Percentiles rank a stretch among this genome's conserved stretches.
Evolutionary conservation across 306 rosid genomes (phyloP).

Genomic region (Prunus mongolica): DNA sequence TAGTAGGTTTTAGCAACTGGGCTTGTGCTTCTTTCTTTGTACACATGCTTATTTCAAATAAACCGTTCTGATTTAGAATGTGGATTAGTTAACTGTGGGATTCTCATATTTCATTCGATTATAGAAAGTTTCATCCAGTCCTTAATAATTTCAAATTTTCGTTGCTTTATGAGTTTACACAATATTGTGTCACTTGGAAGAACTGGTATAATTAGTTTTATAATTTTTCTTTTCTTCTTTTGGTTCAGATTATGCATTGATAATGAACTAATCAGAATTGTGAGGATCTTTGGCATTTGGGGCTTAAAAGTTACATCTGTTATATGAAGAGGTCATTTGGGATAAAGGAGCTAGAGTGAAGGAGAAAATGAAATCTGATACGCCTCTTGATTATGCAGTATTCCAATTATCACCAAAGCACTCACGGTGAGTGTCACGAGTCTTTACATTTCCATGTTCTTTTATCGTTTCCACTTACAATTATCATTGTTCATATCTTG

Average conservation of each 20-base stretch:
- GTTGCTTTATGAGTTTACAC: constrained; percentile 6
- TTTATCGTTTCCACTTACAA: constrained; percentile 8
- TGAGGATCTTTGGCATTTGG: constrained; percentile 17
- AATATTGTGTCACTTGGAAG: constrained; percentile 18
- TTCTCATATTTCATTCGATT: constrained; percentile 18
- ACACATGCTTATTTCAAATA: constrained; percentile 10
- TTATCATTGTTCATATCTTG: constrained; percentile 9
- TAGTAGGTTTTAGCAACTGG: constrained; percentile 38
- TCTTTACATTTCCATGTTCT: constrained; percentile 13
- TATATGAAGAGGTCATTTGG: constrained; percentile 39
- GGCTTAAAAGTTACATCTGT: constrained; percentile 22
- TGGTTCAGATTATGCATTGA: constrained; percentile 32
- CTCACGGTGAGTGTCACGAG: constrained; percentile 53
- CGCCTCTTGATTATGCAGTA: constrained; percentile 85
- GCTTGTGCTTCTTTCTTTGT: constrained; percentile 22
- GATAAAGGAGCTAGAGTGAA: constrained; percentile 27
- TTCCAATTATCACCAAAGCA: constrained; percentile 88
- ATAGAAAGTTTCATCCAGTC: background rate
- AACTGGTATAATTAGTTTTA: background rate
- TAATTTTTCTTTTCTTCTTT: background rate
- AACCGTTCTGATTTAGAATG: constrained; percentile 28
- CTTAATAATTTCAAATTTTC: background rate
- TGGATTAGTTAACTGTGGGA: constrained; percentile 33
- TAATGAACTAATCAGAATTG: constrained; percentile 12
- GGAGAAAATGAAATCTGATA: constrained; percentile 78